These are phyloP conservation scores for Aphanomyces astaci DNA, from an alignment of 352 stramenopile species.

Conservation along the genomic window DNA sequence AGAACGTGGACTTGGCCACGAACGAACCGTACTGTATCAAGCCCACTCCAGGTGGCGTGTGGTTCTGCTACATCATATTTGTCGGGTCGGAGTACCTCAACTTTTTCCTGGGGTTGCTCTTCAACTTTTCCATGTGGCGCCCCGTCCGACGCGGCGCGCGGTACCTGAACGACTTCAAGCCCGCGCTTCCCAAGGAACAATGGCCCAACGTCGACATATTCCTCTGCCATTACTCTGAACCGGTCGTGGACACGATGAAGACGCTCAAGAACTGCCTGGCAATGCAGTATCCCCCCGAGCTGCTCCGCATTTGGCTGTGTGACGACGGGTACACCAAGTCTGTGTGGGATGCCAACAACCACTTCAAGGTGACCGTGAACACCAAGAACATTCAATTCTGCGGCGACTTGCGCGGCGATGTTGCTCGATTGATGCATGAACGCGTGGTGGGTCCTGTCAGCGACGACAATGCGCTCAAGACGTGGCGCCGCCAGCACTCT, in stretches of 20 bases:
- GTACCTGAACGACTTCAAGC: slow-evolving; percentile 87
- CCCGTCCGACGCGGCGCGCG: slow-evolving; percentile 79
- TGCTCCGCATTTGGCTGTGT: slow-evolving; percentile 79
- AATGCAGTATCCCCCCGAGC: slow-evolving; percentile 81
- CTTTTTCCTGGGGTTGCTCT: slow-evolving; percentile 79
- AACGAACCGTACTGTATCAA: slow-evolving; percentile 76
- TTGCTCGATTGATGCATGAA: slow-evolving; percentile 82
- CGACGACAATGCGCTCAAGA: slow-evolving; percentile 68
- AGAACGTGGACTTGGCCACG: slow-evolving; percentile 58
- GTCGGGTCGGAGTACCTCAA: slow-evolving; percentile 83
- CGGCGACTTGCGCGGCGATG: slow-evolving; percentile 73
- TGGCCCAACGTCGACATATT: slow-evolving; percentile 85
- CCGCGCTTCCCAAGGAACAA: slow-evolving; percentile 79
- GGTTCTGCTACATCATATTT: slow-evolving; percentile 82
- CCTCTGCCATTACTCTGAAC: slow-evolving; percentile 86
- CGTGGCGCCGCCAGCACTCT: slow-evolving; percentile 81
- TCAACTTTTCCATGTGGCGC: slow-evolving; percentile 89
- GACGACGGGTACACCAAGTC: slow-evolving; percentile 88
- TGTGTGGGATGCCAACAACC: slow-evolving; percentile 84
- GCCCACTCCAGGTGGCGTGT: slow-evolving; percentile 49
- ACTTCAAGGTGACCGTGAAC: slow-evolving; percentile 87
- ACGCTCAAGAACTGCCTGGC: slow-evolving; percentile 82
- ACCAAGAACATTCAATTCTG: slow-evolving; percentile 82
- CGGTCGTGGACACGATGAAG: slow-evolving; percentile 71
- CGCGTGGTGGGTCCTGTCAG: slow-evolving; percentile 67